A percentile compares a stretch with the other conserved stretches of the same genome.
Conservation (phyloP, 2,329 filamentous ascomycete species). For the Phialophora verrucosa region DNA sequence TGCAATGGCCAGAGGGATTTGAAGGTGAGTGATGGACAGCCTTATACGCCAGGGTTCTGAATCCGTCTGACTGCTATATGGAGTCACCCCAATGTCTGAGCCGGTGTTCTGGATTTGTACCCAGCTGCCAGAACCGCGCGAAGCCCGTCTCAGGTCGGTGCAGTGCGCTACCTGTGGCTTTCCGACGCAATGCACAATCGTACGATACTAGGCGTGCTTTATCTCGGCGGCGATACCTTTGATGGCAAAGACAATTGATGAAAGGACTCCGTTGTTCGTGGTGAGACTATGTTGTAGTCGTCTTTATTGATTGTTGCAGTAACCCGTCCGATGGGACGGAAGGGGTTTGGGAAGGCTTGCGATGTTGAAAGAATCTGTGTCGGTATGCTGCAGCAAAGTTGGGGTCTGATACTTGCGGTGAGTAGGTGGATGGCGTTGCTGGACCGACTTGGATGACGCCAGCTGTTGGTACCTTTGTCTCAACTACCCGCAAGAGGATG, state of each 20-base stretch:
- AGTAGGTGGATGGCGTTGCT: conserved; percentile 18
- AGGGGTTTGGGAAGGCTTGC: conserved; percentile 13
- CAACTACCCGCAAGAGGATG: conserved; percentile 27
- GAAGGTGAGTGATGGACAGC: conserved; percentile 6
- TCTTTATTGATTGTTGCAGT: conserved; percentile 35
- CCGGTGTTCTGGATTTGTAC: conserved; percentile 25
- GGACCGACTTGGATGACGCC: conserved; percentile 26
- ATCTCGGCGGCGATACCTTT: conserved; percentile 23
- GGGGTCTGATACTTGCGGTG: conserved; percentile 30
- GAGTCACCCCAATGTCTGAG: conserved; percentile 23
- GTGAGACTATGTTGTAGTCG: conserved; percentile 23
- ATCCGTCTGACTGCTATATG: conserved; percentile 11
- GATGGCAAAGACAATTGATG: conserved; percentile 31
- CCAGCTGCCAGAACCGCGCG: conserved; percentile 5
- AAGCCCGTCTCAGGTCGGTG: conserved; percentile 3
- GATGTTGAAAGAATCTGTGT: conserved; percentile 15
- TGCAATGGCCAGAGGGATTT: background rate
- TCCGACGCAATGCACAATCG: conserved; percentile 16
- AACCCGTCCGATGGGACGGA: conserved; percentile 25
- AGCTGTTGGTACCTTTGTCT: conserved; percentile 35
- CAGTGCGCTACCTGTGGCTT: conserved; percentile 23
- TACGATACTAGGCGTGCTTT: conserved; percentile 28
- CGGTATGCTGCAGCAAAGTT: conserved; percentile 30
- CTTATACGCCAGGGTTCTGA: conserved; percentile 7
- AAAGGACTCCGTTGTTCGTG: conserved; percentile 33